phyloP scores from a whole-genome alignment of 164 flowering plant genomes.

The Chimonanthus praecox region DNA sequence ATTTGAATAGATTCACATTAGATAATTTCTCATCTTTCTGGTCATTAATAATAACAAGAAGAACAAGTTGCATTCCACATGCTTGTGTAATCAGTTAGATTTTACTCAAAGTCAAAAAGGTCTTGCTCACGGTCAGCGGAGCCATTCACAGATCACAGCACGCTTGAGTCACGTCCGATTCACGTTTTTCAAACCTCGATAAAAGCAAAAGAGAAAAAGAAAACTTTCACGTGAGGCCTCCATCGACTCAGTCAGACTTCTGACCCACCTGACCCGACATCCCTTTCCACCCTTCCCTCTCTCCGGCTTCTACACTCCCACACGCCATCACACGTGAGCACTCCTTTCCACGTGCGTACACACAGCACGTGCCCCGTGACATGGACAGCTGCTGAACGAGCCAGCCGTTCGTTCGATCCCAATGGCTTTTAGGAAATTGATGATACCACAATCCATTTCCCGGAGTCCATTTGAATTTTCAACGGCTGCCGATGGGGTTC shows the following conservation, averaged over 20 bases:
- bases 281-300: neutral
- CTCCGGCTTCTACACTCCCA: conserved; percentile 1
- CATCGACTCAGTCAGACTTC: neutral
- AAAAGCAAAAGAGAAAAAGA: conserved; percentile 1
- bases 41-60: no score
- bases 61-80: no score
- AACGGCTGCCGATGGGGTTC: neutral
- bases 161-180: neutral
- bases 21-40: no score
- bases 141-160: neutral
- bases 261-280: conserved; percentile 6
- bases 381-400: conserved; percentile 1
- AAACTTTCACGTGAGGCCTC: conserved; percentile 4
- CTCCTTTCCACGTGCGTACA: conserved; percentile 2
- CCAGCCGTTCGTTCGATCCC: neutral
- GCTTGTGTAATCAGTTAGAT: conserved; percentile 53
- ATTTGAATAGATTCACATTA: no score
- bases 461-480: no score
- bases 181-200: neutral
- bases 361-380: conserved; percentile 1
- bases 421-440: neutral
- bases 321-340: conserved; percentile 18
- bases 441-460: neutral
- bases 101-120: neutral
- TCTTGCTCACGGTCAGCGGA: neutral